A percentile compares a stretch with the other conserved stretches of the same genome.
Evolutionary conservation across 2,329 filamentous ascomycete species (phyloP).

Genomic region (Hymenoscyphus salicellus): DNA sequence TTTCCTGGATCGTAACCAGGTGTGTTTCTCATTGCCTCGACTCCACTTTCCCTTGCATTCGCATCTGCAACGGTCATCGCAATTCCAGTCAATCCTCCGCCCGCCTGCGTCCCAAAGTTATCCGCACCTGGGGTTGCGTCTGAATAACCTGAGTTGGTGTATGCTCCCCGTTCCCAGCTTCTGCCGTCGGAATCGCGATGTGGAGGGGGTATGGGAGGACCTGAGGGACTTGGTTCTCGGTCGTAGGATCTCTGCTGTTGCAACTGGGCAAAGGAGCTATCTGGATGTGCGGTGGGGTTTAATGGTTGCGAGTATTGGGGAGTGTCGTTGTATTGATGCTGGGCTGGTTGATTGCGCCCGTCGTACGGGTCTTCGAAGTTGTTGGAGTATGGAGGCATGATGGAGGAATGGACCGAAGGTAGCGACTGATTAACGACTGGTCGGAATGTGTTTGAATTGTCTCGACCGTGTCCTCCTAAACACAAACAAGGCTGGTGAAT

Average conservation of each 20-base stretch:
- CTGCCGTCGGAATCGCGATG: slow-evolving; percentile 33
- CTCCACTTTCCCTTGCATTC: slow-evolving; percentile 61
- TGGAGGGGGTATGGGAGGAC: slow-evolving; percentile 33
- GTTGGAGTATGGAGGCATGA: slow-evolving; percentile 13
- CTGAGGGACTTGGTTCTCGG: slow-evolving; percentile 17
- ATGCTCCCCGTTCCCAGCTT: slow-evolving; percentile 28
- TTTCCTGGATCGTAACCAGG: slow-evolving; percentile 29
- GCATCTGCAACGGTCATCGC: slow-evolving; percentile 64
- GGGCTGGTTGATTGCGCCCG: slow-evolving; percentile 12
- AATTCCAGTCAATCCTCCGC: slow-evolving; percentile 66
- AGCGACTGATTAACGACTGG: not conserved
- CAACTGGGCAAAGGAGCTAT: slow-evolving; percentile 28
- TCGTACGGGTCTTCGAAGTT: slow-evolving; percentile 23
- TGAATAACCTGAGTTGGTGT: slow-evolving; percentile 28
- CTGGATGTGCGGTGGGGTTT: slow-evolving; percentile 26
- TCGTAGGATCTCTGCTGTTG: slow-evolving; percentile 25
- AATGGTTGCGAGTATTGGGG: slow-evolving; percentile 6
- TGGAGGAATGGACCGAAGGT: slow-evolving; percentile 4
- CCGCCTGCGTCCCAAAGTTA: slow-evolving; percentile 61
- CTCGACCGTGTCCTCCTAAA: not conserved
- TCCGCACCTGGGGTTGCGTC: slow-evolving; percentile 60
- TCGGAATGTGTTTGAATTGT: not conserved
- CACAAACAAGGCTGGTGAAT: slow-evolving; percentile 4
- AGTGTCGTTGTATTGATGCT: slow-evolving; percentile 9
- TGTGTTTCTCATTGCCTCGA: slow-evolving; percentile 55